These are phyloP conservation scores for Trypanosomatidae sp. DNA, from an alignment of 208 protist species.

Conservation along the genomic window DNA sequence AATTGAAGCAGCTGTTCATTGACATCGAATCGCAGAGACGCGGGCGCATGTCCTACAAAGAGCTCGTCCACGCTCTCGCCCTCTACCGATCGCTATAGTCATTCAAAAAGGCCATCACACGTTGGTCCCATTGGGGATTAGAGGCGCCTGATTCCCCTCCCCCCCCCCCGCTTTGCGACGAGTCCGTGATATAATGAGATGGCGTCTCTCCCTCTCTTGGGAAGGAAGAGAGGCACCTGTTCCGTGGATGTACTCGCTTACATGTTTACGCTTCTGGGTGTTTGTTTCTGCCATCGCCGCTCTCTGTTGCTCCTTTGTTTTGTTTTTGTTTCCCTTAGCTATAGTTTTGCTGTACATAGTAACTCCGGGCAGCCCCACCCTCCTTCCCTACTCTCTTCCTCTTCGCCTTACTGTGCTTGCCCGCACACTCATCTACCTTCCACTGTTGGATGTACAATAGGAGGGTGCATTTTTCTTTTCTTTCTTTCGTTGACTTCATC, in stretches of 20 bases:
- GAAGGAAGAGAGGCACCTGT: neutral
- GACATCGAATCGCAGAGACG: slow-evolving; percentile 33
- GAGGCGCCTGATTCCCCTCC: neutral
- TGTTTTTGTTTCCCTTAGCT: neutral
- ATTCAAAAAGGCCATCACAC: neutral
- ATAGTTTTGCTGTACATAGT: slow-evolving; percentile 1
- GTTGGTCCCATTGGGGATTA: neutral
- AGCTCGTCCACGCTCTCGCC: slow-evolving; percentile 49
- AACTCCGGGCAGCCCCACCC: neutral
- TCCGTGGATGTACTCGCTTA: neutral
- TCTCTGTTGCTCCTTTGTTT: neutral
- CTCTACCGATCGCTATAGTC: slow-evolving; percentile 53
- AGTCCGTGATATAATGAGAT: neutral
- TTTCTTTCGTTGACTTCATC: neutral
- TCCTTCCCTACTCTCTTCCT: slow-evolving; percentile 11
- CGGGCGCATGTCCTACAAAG: slow-evolving; percentile 48
- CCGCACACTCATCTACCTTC: neutral
- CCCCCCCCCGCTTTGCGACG: neutral
- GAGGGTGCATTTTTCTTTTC: neutral
- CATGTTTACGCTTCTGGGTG: too few species aligned
- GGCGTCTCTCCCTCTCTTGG: neutral
- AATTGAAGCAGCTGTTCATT: slow-evolving; percentile 45
- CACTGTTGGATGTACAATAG: slow-evolving; percentile 5
- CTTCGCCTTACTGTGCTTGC: slow-evolving; percentile 6
- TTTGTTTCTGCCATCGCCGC: neutral